Conservation (phyloP, 106 monocot genomes). For the Platanthera guangdongensis region DNA sequence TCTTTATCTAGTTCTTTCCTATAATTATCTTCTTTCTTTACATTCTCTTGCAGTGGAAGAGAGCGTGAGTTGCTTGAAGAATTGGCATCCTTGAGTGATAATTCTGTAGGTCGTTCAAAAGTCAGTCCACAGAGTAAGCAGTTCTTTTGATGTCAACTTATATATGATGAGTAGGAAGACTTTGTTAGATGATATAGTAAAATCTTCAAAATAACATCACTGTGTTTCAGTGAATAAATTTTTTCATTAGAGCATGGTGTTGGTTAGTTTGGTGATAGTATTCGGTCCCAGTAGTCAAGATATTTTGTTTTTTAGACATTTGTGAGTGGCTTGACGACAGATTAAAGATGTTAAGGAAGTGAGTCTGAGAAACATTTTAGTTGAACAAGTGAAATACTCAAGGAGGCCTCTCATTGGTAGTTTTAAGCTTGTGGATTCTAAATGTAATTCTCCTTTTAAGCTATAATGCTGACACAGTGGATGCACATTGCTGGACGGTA, state of each 20-base stretch:
- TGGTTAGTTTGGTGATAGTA: not conserved
- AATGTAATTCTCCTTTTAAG: not conserved
- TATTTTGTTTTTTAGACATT: not conserved
- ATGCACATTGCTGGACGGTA: not conserved
- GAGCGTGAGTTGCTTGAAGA: constrained; percentile 78
- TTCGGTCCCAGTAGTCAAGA: not conserved
- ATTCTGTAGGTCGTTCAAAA: constrained; percentile 13
- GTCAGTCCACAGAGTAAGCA: constrained; percentile 31
- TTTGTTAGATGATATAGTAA: not conserved
- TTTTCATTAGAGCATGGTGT: not conserved
- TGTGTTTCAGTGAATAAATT: not conserved
- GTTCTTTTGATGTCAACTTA: constrained; percentile 4
- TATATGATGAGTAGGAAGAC: not conserved
- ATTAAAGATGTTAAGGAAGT: too few species aligned
- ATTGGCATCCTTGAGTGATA: constrained; percentile 54
- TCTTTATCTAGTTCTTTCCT: not conserved
- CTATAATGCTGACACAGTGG: not conserved
- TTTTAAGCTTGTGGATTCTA: not conserved
- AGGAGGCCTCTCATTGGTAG: not conserved
- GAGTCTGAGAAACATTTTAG: not conserved
- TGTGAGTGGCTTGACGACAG: not conserved
- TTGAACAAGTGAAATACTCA: not conserved
- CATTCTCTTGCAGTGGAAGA: constrained; percentile 40
- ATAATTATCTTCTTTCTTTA: not conserved
- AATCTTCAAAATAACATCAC: not conserved